These are phyloP conservation scores for Zymoseptoria tritici DNA, from an alignment of 2,329 filamentous ascomycete genomes.

Conservation along the genomic window DNA sequence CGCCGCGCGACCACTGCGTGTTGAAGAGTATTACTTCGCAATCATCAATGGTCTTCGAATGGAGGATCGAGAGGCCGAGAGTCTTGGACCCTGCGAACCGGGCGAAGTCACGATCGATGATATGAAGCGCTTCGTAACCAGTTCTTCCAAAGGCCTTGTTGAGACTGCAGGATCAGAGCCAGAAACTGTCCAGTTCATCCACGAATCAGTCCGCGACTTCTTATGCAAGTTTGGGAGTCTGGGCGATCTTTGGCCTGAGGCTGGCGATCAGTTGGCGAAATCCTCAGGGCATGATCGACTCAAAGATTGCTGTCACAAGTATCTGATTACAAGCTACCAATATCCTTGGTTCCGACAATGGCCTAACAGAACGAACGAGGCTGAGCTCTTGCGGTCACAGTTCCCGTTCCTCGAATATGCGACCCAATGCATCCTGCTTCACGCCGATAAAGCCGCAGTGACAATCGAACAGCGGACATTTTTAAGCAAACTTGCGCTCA, in stretches of 20 bases:
- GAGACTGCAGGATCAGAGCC: too few species aligned
- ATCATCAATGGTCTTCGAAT: conserved; percentile 25
- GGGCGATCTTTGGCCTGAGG: conserved; percentile 19
- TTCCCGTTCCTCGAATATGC: too few species aligned
- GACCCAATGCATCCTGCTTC: too few species aligned
- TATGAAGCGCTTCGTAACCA: conserved; percentile 32
- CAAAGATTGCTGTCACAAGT: conserved; percentile 16
- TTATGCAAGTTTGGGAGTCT: conserved; percentile 33
- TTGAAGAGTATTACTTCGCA: conserved; percentile 41
- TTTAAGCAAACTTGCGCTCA: too few species aligned
- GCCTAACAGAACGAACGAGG: too few species aligned
- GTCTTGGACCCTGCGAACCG: too few species aligned
- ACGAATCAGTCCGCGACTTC: conserved; percentile 45
- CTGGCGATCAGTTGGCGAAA: not conserved
- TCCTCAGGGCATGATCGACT: conserved; percentile 11
- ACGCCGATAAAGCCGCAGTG: too few species aligned
- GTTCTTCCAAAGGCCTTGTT: conserved; percentile 45
- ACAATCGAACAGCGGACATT: too few species aligned
- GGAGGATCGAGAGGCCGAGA: too few species aligned
- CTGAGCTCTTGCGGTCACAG: too few species aligned
- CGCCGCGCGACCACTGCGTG: conserved; percentile 37
- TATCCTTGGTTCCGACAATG: too few species aligned
- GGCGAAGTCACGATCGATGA: conserved; percentile 7
- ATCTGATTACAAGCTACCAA: conserved; percentile 22
- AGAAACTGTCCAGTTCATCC: conserved; percentile 46